These are phyloP conservation scores for Xylaria sp. DNA, from an alignment of 2,329 filamentous ascomycete species.

Conservation along the genomic window DNA sequence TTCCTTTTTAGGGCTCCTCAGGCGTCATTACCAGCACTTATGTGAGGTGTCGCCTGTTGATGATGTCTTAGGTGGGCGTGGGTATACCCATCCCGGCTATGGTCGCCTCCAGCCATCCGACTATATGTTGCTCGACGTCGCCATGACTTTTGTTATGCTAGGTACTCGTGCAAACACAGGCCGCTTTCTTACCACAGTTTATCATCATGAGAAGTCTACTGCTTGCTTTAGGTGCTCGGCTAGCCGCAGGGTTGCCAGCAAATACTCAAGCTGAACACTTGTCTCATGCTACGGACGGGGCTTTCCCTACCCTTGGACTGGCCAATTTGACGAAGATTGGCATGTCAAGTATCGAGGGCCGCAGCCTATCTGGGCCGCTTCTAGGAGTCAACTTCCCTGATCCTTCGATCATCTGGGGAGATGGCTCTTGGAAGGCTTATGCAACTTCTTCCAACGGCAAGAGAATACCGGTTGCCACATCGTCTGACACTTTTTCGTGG, in stretches of 20 bases:
- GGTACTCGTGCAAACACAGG: not conserved
- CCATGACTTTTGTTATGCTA: conserved; percentile 6
- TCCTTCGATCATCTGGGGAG: conserved; percentile 38
- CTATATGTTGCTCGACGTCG: conserved; percentile 18
- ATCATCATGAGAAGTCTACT: conserved; percentile 35
- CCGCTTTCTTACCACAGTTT: not conserved
- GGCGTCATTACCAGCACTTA: not conserved
- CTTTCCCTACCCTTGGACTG: conserved; percentile 32
- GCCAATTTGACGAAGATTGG: conserved; percentile 37
- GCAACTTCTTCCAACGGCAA: conserved; percentile 39
- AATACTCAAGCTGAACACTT: conserved; percentile 4
- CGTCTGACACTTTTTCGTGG: conserved; percentile 37
- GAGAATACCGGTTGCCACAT: conserved; percentile 38
- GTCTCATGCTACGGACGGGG: conserved; percentile 12
- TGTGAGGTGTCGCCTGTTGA: not conserved
- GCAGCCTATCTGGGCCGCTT: conserved; percentile 33
- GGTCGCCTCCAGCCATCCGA: conserved; percentile 2
- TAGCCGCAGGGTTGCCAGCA: conserved; percentile 35
- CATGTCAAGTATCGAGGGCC: conserved; percentile 25
- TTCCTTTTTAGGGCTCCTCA: not conserved
- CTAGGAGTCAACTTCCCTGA: conserved; percentile 39
- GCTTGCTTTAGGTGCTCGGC: conserved; percentile 29
- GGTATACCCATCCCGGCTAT: conserved; percentile 1
- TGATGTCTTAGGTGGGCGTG: not conserved
- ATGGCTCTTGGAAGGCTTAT: conserved; percentile 42